Conservation (phyloP, 2,329 filamentous ascomycete species). For the Ampelomyces quisqualis region DNA sequence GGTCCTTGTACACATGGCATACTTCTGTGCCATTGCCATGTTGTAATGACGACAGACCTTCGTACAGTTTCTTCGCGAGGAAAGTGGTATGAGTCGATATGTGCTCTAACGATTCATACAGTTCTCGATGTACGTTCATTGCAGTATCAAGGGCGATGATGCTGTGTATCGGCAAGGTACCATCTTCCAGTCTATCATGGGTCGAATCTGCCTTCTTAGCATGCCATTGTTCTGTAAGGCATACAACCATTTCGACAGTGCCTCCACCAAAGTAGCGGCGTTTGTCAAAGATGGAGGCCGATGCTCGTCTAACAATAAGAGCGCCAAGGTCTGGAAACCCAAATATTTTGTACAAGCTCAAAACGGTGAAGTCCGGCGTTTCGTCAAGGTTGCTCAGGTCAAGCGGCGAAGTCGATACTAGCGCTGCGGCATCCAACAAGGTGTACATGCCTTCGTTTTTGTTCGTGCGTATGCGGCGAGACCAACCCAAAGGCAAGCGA, state of each 20-base stretch:
- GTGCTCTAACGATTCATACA: constrained; percentile 71
- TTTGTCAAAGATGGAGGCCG: constrained; percentile 62
- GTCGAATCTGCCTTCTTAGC: constrained; percentile 68
- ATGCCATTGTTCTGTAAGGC: constrained; percentile 79
- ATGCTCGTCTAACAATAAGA: constrained; percentile 74
- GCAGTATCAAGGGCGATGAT: constrained; percentile 81
- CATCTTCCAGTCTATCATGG: constrained; percentile 86
- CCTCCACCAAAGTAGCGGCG: constrained; percentile 90
- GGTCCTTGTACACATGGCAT: constrained; percentile 64
- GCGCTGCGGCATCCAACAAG: constrained; percentile 79
- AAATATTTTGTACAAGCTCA: constrained; percentile 98
- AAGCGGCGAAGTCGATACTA: constrained; percentile 74
- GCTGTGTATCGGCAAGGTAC: constrained; percentile 84
- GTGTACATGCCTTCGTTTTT: constrained; percentile 56
- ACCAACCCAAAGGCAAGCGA: constrained; percentile 72
- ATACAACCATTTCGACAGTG: constrained; percentile 86
- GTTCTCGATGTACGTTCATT: constrained; percentile 63
- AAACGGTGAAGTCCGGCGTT: constrained; percentile 79
- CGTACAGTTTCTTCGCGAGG: constrained; percentile 61
- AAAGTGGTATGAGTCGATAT: constrained; percentile 71
- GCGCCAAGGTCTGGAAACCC: constrained; percentile 91
- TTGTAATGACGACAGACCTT: constrained; percentile 58
- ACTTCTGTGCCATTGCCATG: constrained; percentile 70
- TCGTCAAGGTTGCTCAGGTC: constrained; percentile 62
- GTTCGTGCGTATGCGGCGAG: constrained; percentile 48